Conservation (phyloP, 441 rosid genomes). For the Gossypium lobatum region DNA sequence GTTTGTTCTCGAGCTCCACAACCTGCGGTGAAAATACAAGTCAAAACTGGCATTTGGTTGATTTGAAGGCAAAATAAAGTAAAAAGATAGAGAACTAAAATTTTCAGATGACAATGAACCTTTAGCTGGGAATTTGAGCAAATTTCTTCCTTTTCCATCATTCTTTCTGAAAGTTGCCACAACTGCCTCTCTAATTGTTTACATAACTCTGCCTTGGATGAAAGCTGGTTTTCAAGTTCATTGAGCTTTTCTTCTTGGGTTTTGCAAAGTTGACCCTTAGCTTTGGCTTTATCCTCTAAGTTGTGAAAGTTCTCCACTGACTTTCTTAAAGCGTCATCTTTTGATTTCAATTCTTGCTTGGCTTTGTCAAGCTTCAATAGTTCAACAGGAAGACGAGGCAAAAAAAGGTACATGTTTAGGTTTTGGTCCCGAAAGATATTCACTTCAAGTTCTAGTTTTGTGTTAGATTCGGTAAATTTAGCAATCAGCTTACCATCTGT, state of each 20-base stretch:
- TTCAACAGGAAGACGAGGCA: background rate
- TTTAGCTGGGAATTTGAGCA: conserved; percentile 10
- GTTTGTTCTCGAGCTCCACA: conserved; percentile 20
- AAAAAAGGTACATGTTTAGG: conserved; percentile 6
- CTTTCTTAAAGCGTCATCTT: conserved; percentile 66
- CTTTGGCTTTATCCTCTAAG: conserved; percentile 60
- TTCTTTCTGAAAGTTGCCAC: conserved; percentile 14
- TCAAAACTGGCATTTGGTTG: background rate
- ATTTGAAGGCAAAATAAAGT: background rate
- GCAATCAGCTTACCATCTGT: conserved; percentile 41
- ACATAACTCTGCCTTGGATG: conserved; percentile 6
- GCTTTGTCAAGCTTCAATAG: conserved; percentile 65
- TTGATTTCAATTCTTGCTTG: conserved; percentile 61
- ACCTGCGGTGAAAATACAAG: conserved; percentile 16
- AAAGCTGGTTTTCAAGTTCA: conserved; percentile 9
- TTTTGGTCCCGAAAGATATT: background rate
- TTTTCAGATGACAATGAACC: background rate
- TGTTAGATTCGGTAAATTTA: background rate
- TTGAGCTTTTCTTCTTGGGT: conserved; percentile 63
- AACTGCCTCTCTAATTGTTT: conserved; percentile 9
- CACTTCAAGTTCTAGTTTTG: background rate
- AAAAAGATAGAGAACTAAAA: background rate
- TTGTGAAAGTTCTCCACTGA: conserved; percentile 63
- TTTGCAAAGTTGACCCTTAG: conserved; percentile 49
- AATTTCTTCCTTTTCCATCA: conserved; percentile 13